Percentiles rank a stretch among this genome's conserved stretches.
These are phyloP conservation scores for Arthrobotrys sphaeroides DNA, from an alignment of 2,329 filamentous ascomycete genomes.

Conservation along the genomic window DNA sequence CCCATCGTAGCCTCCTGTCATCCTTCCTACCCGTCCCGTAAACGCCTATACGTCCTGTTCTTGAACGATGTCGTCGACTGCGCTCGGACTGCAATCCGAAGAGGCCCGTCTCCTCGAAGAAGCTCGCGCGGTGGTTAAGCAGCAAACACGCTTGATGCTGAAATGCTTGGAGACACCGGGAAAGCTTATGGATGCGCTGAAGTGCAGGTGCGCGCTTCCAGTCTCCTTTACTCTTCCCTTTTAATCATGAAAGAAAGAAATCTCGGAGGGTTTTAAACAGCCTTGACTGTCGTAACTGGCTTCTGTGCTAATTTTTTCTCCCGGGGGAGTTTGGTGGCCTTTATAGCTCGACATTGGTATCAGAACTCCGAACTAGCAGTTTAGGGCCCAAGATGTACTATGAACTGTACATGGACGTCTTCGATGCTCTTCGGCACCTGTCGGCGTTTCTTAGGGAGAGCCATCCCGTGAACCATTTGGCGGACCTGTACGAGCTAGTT, in stretches of 20 bases:
- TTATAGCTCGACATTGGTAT: constrained; percentile 92
- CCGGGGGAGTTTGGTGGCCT: constrained; percentile 1
- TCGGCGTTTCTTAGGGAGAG: constrained; percentile 96
- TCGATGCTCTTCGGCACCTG: constrained; percentile 95
- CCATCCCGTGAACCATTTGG: constrained; percentile 96
- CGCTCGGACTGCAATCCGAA: constrained; percentile 52
- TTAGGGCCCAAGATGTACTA: constrained; percentile 99
- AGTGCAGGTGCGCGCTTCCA: constrained; percentile 83
- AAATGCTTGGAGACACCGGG: constrained; percentile 96
- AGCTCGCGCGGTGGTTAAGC: constrained; percentile 92
- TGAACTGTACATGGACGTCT: constrained; percentile 98
- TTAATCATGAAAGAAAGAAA: background rate
- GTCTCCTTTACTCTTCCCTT: background rate
- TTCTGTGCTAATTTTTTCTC: background rate
- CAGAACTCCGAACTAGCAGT: constrained; percentile 96
- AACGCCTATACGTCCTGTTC: background rate
- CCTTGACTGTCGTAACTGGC: too few species aligned
- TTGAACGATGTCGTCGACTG: constrained; percentile 45
- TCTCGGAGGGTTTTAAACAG: background rate
- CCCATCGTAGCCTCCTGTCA: background rate
- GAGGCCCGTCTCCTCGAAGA: constrained; percentile 91
- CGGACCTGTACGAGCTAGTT: constrained; percentile 74
- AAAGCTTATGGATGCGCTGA: constrained; percentile 99
- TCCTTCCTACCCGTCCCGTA: background rate
- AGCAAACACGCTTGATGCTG: constrained; percentile 96